Conservation (phyloP, 495 filamentous ascomycete species). For the Durotheca rogersii region DNA sequence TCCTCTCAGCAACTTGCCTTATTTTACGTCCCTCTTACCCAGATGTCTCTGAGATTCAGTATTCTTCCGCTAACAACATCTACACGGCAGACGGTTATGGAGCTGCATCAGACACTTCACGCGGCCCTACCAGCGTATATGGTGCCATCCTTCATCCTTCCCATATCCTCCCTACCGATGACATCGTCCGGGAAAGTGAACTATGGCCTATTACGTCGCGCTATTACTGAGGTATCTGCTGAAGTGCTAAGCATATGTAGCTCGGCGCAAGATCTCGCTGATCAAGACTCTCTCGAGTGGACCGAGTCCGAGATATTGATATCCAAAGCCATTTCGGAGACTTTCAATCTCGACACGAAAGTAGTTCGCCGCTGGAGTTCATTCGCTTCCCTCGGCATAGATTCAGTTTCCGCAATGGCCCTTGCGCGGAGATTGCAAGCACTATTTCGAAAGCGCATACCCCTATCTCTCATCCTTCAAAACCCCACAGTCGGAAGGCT, state of each 20-base stretch:
- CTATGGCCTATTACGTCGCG: slow-evolving; percentile 41
- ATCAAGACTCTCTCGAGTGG: slow-evolving; percentile 47
- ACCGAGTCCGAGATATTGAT: slow-evolving; percentile 52
- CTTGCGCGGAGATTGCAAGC: slow-evolving; percentile 56
- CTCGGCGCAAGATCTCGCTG: slow-evolving; percentile 25
- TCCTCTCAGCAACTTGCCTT: slow-evolving; percentile 52
- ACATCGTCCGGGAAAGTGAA: slow-evolving; percentile 68
- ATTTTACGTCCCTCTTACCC: slow-evolving; percentile 54
- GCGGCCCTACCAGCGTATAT: slow-evolving; percentile 61
- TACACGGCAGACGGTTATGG: slow-evolving; percentile 4
- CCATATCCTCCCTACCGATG: slow-evolving; percentile 61
- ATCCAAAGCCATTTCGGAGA: slow-evolving; percentile 42
- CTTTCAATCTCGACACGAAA: slow-evolving; percentile 51
- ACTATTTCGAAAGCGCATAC: slow-evolving; percentile 43
- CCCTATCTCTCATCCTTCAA: slow-evolving; percentile 64
- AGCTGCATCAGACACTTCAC: slow-evolving; percentile 17
- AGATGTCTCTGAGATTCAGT: slow-evolving; percentile 19
- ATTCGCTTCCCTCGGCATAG: slow-evolving; percentile 60
- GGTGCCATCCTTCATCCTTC: slow-evolving; percentile 67
- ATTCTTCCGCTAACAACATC: slow-evolving; percentile 30
- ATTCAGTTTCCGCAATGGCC: slow-evolving; percentile 78
- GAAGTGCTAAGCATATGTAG: slow-evolving; percentile 14
- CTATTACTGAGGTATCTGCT: slow-evolving; percentile 27
- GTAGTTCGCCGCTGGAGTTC: slow-evolving; percentile 57
- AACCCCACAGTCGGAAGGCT: slow-evolving; percentile 61